These are phyloP conservation scores for Hymenoscyphus infarciens DNA, from an alignment of 2,329 filamentous ascomycete genomes.

Conservation along the genomic window DNA sequence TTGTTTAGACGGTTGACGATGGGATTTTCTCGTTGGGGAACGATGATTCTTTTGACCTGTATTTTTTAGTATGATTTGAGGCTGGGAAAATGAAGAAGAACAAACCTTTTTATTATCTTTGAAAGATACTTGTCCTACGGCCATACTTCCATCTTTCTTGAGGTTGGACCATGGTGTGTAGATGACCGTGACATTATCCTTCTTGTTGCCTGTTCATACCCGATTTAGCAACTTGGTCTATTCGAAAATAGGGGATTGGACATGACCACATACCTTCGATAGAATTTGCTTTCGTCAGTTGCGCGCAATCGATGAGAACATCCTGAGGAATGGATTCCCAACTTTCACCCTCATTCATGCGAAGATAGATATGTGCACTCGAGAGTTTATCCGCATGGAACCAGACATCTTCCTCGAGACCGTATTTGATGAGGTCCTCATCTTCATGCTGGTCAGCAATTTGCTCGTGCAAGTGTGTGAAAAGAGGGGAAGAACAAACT, in stretches of 20 bases:
- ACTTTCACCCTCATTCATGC: conserved; percentile 69
- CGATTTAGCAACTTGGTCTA: conserved; percentile 16
- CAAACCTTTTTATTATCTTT: conserved; percentile 72
- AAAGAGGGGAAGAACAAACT: conserved; percentile 53
- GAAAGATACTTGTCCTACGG: conserved; percentile 89
- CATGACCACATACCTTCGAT: conserved; percentile 69
- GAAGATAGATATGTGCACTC: conserved; percentile 92
- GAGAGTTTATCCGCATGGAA: conserved; percentile 98
- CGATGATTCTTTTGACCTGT: conserved; percentile 75
- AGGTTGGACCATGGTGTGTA: conserved; percentile 98
- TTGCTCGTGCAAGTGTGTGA: conserved; percentile 4
- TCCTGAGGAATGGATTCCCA: conserved; percentile 80
- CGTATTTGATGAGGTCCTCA: conserved; percentile 92
- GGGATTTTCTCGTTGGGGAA: conserved; percentile 76
- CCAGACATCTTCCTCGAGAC: conserved; percentile 96
- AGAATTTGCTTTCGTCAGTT: conserved; percentile 97
- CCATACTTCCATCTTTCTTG: conserved; percentile 94
- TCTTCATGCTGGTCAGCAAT: conserved; percentile 51
- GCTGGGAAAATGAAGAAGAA: neutral
- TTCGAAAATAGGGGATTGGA: neutral
- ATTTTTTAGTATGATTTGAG: conserved; percentile 3
- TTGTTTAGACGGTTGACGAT: conserved; percentile 98
- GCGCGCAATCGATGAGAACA: conserved; percentile 83
- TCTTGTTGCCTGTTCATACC: conserved; percentile 75
- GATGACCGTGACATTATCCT: conserved; percentile 93